These are phyloP conservation scores for Aphanomyces invadans DNA, from an alignment of 352 stramenopile genomes.

Conservation along the genomic window DNA sequence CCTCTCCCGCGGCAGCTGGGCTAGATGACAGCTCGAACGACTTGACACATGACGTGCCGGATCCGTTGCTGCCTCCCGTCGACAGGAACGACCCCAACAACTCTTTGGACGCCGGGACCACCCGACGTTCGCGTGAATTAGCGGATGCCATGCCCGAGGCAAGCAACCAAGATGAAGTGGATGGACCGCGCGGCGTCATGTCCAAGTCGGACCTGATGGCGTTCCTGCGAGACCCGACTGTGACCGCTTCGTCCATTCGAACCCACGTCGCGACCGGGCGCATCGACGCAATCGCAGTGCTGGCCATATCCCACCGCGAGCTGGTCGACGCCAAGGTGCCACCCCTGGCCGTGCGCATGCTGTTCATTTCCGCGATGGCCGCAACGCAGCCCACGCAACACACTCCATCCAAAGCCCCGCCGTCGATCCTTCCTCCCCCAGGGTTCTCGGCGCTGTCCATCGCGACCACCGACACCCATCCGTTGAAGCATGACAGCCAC, in stretches of 20 bases:
- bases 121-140: too few species aligned
- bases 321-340: constrained; percentile 17
- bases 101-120: too few species aligned
- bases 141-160: too few species aligned
- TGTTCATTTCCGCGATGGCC: constrained; percentile 19
- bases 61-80: too few species aligned
- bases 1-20: too few species aligned
- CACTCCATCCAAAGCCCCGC: not conserved
- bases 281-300: constrained; percentile 9
- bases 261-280: not conserved
- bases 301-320: not conserved
- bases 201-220: constrained; percentile 1
- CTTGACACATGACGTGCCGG: too few species aligned
- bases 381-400: not conserved
- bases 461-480: not conserved
- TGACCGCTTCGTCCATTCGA: constrained; percentile 14
- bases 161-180: too few species aligned
- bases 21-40: too few species aligned
- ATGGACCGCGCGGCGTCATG: too few species aligned
- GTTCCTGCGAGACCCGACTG: constrained; percentile 11
- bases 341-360: constrained; percentile 16
- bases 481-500: too few species aligned
- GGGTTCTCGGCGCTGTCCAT: constrained; percentile 9
- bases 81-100: too few species aligned
- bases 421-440: not conserved